phyloP scores from a whole-genome alignment of 768 basidiomycete species.

The Krasilnikovozyma curviuscula region DNA sequence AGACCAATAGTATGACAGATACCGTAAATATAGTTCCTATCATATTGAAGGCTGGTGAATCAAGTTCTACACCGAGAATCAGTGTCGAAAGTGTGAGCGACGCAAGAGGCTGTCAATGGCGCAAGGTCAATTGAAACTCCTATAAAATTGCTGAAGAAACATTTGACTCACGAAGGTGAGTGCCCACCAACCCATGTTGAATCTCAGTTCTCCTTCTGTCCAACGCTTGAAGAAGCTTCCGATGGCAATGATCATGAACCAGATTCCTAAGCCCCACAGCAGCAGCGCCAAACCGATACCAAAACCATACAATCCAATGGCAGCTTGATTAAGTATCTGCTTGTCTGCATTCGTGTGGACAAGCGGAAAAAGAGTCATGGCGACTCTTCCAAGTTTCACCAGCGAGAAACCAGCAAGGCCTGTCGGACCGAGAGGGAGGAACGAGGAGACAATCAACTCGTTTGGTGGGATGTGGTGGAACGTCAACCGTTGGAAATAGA shows the following conservation, averaged over 20 bases:
- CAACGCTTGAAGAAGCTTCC: slow-evolving; percentile 7
- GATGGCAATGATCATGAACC: slow-evolving; percentile 13
- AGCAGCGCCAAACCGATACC: slow-evolving; percentile 9
- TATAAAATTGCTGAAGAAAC: too few relatives aligned
- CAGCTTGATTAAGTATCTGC: background rate
- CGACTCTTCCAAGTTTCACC: slow-evolving; percentile 12
- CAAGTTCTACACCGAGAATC: slow-evolving; percentile 10
- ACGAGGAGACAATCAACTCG: slow-evolving; percentile 14
- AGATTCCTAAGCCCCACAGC: slow-evolving; percentile 13
- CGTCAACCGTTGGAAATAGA: slow-evolving; percentile 12
- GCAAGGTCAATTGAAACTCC: too few relatives aligned
- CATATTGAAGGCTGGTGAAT: too few relatives aligned
- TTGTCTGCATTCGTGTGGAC: background rate
- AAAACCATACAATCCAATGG: slow-evolving; percentile 5
- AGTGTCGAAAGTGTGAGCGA: slow-evolving; percentile 14
- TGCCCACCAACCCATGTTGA: slow-evolving; percentile 12
- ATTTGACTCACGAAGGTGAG: slow-evolving; percentile 7
- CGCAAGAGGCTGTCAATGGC: slow-evolving; percentile 13
- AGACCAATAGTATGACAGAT: too few relatives aligned
- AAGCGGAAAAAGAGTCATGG: slow-evolving; percentile 7
- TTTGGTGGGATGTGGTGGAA: slow-evolving; percentile 15
- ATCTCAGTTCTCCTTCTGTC: slow-evolving; percentile 10
- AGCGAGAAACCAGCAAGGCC: slow-evolving; percentile 13
- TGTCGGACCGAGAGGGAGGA: slow-evolving; percentile 14
- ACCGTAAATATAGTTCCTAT: too few relatives aligned